Evolutionary conservation across 192 early-diverging fungal species (phyloP).

Genomic region (Backusella tuberculispora): DNA sequence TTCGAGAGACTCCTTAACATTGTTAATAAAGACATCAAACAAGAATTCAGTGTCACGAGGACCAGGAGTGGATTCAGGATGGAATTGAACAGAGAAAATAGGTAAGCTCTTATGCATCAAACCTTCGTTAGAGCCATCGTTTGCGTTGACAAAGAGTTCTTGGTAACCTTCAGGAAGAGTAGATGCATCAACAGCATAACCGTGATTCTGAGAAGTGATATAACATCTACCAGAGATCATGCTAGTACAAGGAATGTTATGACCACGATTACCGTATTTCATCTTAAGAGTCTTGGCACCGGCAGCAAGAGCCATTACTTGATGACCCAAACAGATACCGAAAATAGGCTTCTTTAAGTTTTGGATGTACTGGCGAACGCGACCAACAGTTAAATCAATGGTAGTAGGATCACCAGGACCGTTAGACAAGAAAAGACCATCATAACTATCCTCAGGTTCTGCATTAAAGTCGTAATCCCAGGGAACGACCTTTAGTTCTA

Average conservation of each 20-base stretch:
- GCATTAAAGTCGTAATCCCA: slow-evolving; percentile 94
- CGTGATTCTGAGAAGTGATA: slow-evolving; percentile 99
- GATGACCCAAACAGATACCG: slow-evolving; percentile 99
- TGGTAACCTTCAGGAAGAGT: slow-evolving; percentile 76
- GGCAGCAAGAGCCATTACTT: slow-evolving; percentile 91
- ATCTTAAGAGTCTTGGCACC: slow-evolving; percentile 95
- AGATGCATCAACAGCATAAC: slow-evolving; percentile 89
- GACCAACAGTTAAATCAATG: slow-evolving; percentile 76
- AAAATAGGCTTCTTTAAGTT: slow-evolving; percentile 89
- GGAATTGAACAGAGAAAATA: slow-evolving; percentile 99
- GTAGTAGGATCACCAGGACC: slow-evolving; percentile 97
- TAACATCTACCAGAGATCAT: slow-evolving; percentile 95
- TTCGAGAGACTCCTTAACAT: slow-evolving; percentile 69
- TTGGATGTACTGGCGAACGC: slow-evolving; percentile 69
- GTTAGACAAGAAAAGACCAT: slow-evolving; percentile 94
- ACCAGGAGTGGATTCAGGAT: slow-evolving; percentile 96
- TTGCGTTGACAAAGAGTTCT: slow-evolving; percentile 98
- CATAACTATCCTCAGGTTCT: slow-evolving; percentile 66
- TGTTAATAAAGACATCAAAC: slow-evolving; percentile 93
- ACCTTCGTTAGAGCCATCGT: slow-evolving; percentile 99
- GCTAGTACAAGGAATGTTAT: slow-evolving; percentile 99
- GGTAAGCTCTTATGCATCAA: slow-evolving; percentile 92
- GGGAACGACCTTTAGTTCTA: slow-evolving; percentile 93
- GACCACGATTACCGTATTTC: slow-evolving; percentile 99
- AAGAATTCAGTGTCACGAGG: slow-evolving; percentile 97